Evolutionary conservation across 257 asterid species (phyloP).

Genomic region (Lycium ferocissimum): DNA sequence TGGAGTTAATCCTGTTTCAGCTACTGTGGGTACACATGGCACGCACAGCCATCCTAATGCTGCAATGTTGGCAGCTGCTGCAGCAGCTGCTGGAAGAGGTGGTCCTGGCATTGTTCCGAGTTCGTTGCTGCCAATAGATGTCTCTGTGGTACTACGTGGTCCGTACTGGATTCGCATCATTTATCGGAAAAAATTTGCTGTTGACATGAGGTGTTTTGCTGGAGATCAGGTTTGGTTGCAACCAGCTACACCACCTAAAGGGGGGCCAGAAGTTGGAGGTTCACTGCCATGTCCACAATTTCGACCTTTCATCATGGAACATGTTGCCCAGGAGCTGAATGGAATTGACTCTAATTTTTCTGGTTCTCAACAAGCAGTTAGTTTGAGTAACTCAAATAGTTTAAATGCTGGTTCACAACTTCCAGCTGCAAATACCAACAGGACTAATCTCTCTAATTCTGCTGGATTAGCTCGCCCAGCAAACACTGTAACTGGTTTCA

Average conservation of each 20-base stretch:
- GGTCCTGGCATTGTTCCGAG: slow-evolving; percentile 99
- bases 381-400: slow-evolving; percentile 59
- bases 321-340: slow-evolving; percentile 97
- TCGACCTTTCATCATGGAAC: slow-evolving; percentile 99
- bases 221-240: slow-evolving; percentile 99
- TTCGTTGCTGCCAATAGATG: slow-evolving; percentile 96
- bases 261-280: slow-evolving; percentile 91
- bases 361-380: slow-evolving; percentile 84
- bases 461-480: slow-evolving; percentile 70
- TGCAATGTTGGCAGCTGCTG: slow-evolving; percentile 85
- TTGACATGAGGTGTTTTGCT: slow-evolving; percentile 98
- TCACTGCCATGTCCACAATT: slow-evolving; percentile 99
- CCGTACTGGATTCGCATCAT: slow-evolving; percentile 98
- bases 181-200: slow-evolving; percentile 94
- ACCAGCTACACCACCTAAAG: slow-evolving; percentile 99
- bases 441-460: slow-evolving; percentile 60
- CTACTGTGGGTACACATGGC: slow-evolving; percentile 59
- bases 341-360: slow-evolving; percentile 88
- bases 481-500: slow-evolving; percentile 68
- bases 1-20: slow-evolving; percentile 55
- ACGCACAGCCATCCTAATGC: slow-evolving; percentile 62
- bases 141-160: slow-evolving; percentile 97
- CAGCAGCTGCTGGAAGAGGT: slow-evolving; percentile 91
- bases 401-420: slow-evolving; percentile 65
- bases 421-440: slow-evolving; percentile 65